phyloP scores from a whole-genome alignment of 2,329 filamentous ascomycete species.

The Fusarium lateritium region DNA sequence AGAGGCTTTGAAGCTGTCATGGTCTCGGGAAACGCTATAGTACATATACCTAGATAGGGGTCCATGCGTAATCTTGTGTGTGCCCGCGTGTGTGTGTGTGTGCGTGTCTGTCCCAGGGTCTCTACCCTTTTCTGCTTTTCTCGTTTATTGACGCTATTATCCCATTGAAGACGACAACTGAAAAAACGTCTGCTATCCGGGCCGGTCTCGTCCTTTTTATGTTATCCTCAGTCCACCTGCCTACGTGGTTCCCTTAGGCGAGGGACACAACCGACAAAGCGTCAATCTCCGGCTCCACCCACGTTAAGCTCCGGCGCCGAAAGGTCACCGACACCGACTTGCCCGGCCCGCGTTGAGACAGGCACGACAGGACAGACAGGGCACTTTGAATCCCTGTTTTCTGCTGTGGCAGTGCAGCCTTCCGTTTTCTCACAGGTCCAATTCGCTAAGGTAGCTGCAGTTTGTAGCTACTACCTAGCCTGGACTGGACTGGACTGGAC shows the following conservation, averaged over 20 bases:
- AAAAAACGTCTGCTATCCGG: constrained; percentile 17
- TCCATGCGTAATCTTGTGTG: constrained; percentile 23
- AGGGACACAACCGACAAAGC: constrained; percentile 29
- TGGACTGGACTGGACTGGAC: constrained; percentile 8
- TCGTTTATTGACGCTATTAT: not conserved
- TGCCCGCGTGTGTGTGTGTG: not conserved
- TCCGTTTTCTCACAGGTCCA: constrained; percentile 6
- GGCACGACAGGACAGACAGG: constrained; percentile 22
- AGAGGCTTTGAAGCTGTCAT: constrained; percentile 26
- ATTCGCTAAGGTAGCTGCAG: constrained; percentile 20
- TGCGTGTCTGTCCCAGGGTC: constrained; percentile 10
- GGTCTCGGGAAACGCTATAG: constrained; percentile 15
- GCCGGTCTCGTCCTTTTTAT: constrained; percentile 20
- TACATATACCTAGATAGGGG: not conserved
- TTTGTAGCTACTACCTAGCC: not conserved
- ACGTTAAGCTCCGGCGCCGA: constrained; percentile 34
- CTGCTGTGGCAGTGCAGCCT: constrained; percentile 42
- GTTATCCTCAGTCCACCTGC: constrained; percentile 35
- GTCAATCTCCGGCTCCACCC: constrained; percentile 34
- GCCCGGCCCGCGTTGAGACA: constrained; percentile 31
- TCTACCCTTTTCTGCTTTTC: constrained; percentile 12
- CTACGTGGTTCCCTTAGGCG: constrained; percentile 36
- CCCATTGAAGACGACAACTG: not conserved
- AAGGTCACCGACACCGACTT: constrained; percentile 31
- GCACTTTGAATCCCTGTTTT: constrained; percentile 25